Percentiles rank a stretch among this genome's conserved stretches.
These are phyloP conservation scores for Podospora fimiseda DNA, from an alignment of 495 filamentous ascomycete species.

Conservation along the genomic window DNA sequence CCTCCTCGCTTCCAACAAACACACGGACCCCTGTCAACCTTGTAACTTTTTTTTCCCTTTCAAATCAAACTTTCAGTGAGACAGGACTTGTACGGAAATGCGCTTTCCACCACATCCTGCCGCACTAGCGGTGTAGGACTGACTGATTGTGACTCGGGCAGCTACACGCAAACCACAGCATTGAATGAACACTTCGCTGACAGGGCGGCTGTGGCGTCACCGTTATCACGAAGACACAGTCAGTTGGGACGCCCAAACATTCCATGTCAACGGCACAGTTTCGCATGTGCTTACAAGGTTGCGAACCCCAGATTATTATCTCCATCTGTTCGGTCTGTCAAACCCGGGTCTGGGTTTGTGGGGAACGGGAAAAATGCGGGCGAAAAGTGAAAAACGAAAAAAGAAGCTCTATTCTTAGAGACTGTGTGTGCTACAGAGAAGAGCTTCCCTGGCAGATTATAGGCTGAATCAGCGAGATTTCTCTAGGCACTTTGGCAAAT, in stretches of 20 bases:
- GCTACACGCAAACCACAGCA: constrained; percentile 6
- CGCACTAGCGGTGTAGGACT: constrained; percentile 5
- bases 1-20: constrained; percentile 9
- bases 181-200: constrained; percentile 1
- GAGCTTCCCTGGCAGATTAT: constrained; percentile 1
- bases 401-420: neutral
- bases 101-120: constrained; percentile 13
- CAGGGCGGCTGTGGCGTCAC: constrained; percentile 9
- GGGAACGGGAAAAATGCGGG: neutral
- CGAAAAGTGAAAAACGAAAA: neutral
- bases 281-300: no score
- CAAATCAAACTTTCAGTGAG: constrained; percentile 4
- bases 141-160: constrained; percentile 7
- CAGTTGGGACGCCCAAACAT: no score
- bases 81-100: constrained; percentile 9
- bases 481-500: constrained; percentile 6
- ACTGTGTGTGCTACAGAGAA: constrained; percentile 6
- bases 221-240: neutral
- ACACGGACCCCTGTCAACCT: constrained; percentile 5
- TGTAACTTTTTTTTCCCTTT: neutral
- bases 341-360: neutral
- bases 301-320: no score
- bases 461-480: constrained; percentile 5
- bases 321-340: no score
- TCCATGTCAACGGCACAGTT: no score